These are phyloP conservation scores for Botrytis galanthina DNA, from an alignment of 2,329 filamentous ascomycete genomes.

Conservation along the genomic window DNA sequence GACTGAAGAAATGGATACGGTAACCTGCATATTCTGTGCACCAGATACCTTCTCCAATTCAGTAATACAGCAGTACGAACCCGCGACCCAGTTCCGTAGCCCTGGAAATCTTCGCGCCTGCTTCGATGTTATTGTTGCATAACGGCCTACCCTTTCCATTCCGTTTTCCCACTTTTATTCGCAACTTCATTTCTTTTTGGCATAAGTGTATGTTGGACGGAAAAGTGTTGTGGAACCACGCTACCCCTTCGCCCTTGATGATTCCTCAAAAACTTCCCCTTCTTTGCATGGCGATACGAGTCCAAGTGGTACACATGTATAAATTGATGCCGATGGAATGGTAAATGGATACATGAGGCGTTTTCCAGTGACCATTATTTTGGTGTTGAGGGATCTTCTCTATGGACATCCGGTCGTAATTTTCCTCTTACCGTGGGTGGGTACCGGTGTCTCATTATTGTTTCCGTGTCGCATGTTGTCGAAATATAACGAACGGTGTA, in stretches of 20 bases:
- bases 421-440: neutral
- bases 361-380: neutral
- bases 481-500: constrained; percentile 10
- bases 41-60: constrained; percentile 4
- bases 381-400: neutral
- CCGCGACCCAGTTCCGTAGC: constrained; percentile 17
- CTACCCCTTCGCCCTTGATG: neutral
- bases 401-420: neutral
- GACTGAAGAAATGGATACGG: constrained; percentile 4
- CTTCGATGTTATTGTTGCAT: constrained; percentile 8
- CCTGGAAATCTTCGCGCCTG: constrained; percentile 13
- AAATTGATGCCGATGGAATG: constrained; percentile 17
- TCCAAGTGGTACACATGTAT: neutral
- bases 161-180: constrained; percentile 3
- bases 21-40: constrained; percentile 13
- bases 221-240: neutral
- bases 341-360: constrained; percentile 10
- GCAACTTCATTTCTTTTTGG: neutral
- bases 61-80: constrained; percentile 6
- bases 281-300: constrained; percentile 15
- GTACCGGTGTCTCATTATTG: constrained; percentile 4
- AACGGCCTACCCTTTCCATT: neutral
- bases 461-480: constrained; percentile 14
- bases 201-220: constrained; percentile 7
- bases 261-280: neutral